Percentiles rank a stretch among this genome's conserved stretches.
Evolutionary conservation across 2,329 filamentous ascomycete species (phyloP).

Genomic region (Ophiognomonia clavigignenti-juglandacearum): DNA sequence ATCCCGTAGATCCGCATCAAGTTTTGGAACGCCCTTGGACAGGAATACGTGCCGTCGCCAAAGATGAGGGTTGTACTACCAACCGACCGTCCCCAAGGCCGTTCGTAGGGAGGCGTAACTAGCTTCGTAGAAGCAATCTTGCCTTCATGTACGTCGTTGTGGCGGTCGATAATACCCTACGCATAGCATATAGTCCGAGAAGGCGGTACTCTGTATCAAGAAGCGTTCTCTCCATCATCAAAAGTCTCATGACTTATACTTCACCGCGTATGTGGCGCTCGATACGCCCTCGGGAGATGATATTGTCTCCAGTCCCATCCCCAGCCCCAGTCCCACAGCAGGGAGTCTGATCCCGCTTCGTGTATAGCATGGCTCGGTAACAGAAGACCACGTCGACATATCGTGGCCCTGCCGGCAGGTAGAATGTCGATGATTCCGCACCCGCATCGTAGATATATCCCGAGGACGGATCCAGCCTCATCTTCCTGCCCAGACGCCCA

Average conservation of each 20-base stretch:
- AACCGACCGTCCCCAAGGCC: background rate
- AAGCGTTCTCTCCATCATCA: background rate
- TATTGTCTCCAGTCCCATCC: too few species aligned
- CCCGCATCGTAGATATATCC: background rate
- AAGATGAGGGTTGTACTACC: too few species aligned
- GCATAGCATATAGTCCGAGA: slow-evolving; percentile 7
- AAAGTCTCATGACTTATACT: background rate
- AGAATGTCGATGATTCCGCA: too few species aligned
- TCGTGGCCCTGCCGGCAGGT: too few species aligned
- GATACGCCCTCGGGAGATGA: background rate
- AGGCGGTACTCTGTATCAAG: background rate
- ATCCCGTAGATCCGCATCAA: slow-evolving; percentile 19
- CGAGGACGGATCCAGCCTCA: background rate
- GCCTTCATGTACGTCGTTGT: slow-evolving; percentile 12
- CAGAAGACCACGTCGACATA: too few species aligned
- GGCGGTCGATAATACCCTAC: slow-evolving; percentile 11
- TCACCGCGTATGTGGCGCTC: background rate
- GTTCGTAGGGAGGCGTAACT: background rate
- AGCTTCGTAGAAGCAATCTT: background rate
- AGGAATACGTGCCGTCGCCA: slow-evolving; percentile 6
- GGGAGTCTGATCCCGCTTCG: too few species aligned
- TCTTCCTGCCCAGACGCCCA: slow-evolving; percentile 49
- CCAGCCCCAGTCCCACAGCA: too few species aligned
- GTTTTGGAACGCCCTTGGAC: slow-evolving; percentile 20
- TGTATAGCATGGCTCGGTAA: too few species aligned